These are phyloP conservation scores for Myriosclerotinia curreyana DNA, from an alignment of 2,329 filamentous ascomycete species.

Conservation along the genomic window DNA sequence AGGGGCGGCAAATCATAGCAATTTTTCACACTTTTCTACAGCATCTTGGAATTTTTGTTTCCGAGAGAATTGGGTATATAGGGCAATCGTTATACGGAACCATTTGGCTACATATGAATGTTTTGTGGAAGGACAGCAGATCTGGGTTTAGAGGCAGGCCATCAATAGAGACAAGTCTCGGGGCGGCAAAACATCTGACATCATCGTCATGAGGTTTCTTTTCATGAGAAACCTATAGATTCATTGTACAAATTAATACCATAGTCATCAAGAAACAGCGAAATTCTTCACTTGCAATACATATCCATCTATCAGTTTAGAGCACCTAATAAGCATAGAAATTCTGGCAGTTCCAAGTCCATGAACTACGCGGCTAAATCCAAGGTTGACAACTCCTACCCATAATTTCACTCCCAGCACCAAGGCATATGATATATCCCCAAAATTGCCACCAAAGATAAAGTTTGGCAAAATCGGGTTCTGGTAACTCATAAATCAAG, in stretches of 20 bases:
- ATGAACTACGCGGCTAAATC: not conserved
- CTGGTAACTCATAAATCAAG: not conserved
- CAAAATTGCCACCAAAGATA: not conserved
- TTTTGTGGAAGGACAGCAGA: not conserved
- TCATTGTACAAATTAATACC: slow-evolving; percentile 12
- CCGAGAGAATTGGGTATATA: not conserved
- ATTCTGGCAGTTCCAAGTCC: not conserved
- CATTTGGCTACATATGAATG: not conserved
- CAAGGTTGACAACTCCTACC: not conserved
- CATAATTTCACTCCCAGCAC: not conserved
- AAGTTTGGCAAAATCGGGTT: not conserved
- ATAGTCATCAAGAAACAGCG: not conserved
- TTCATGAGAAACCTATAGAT: not conserved
- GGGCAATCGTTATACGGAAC: not conserved
- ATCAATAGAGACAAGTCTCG: slow-evolving; percentile 7
- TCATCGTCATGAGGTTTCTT: not conserved
- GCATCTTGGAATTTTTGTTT: not conserved
- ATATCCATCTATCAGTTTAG: not conserved
- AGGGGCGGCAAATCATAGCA: not conserved
- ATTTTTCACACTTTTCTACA: not conserved
- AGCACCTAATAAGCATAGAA: not conserved
- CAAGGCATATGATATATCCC: not conserved
- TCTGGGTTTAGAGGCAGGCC: not conserved
- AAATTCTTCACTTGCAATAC: not conserved
- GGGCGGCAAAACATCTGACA: not conserved